These are phyloP conservation scores for Penicillium cinerascens DNA, from an alignment of 495 filamentous ascomycete genomes.

Conservation along the genomic window DNA sequence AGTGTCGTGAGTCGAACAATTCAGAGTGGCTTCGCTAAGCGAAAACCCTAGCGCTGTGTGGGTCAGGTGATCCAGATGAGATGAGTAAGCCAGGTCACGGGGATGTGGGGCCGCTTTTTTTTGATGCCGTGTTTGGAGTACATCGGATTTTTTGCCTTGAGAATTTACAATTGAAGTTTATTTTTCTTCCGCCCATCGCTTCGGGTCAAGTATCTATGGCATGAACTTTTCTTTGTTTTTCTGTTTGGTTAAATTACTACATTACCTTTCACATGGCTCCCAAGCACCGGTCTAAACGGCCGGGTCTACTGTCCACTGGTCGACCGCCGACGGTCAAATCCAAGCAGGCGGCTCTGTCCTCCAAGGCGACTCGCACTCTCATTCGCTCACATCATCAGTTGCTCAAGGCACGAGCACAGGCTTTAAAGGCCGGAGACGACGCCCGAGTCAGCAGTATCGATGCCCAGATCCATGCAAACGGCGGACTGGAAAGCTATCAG, in stretches of 20 bases:
- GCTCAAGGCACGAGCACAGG: slow-evolving; percentile 70
- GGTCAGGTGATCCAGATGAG: slow-evolving; percentile 43
- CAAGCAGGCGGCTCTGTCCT: slow-evolving; percentile 61
- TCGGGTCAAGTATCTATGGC: not conserved
- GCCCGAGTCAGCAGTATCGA: slow-evolving; percentile 52
- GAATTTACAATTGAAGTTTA: not conserved
- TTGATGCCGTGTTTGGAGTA: not conserved
- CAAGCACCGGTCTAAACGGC: slow-evolving; percentile 34
- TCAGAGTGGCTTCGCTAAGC: slow-evolving; percentile 46
- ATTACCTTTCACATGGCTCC: slow-evolving; percentile 6
- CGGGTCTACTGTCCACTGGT: slow-evolving; percentile 59
- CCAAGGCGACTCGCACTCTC: slow-evolving; percentile 72
- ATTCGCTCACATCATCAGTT: slow-evolving; percentile 84
- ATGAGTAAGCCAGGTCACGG: slow-evolving; percentile 19
- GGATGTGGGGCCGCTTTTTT: not conserved
- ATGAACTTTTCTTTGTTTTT: not conserved
- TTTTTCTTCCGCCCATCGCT: not conserved
- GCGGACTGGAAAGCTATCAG: slow-evolving; percentile 83
- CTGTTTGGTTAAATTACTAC: not conserved
- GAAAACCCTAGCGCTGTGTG: slow-evolving; percentile 49
- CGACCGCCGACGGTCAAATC: slow-evolving; percentile 59
- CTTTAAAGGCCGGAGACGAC: slow-evolving; percentile 59
- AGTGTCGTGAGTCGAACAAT: slow-evolving; percentile 42
- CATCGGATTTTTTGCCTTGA: slow-evolving; percentile 1
- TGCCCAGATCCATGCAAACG: slow-evolving; percentile 59